These are phyloP conservation scores for Coccinonectria pachysandricola DNA, from an alignment of 2,329 filamentous ascomycete species.

Conservation along the genomic window DNA sequence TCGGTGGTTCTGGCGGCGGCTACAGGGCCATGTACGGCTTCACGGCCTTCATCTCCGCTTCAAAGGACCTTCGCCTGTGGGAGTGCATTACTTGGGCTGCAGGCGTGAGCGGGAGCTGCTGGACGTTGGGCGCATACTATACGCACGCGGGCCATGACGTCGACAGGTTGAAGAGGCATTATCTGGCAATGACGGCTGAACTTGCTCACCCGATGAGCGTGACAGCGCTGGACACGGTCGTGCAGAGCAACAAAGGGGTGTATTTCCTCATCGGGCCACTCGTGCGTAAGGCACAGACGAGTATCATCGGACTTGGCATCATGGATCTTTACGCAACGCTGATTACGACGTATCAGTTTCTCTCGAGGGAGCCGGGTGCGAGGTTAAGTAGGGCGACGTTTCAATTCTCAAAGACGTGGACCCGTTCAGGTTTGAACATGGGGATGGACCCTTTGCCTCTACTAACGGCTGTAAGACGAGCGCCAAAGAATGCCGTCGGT, in stretches of 20 bases:
- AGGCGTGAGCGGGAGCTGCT: conserved; percentile 16
- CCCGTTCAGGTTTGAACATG: conserved; percentile 5
- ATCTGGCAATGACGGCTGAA: conserved; percentile 10
- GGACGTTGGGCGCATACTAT: conserved; percentile 14
- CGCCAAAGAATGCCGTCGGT: conserved; percentile 7
- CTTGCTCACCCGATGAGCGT: conserved; percentile 13
- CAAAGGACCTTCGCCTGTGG: conserved; percentile 9
- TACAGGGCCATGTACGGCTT: conserved; percentile 18
- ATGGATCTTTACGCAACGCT: conserved; percentile 16
- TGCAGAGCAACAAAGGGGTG: conserved; percentile 9
- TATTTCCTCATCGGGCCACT: conserved; percentile 13
- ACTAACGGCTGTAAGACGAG: conserved; percentile 11
- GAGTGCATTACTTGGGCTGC: conserved; percentile 15
- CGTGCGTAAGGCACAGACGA: conserved; percentile 13
- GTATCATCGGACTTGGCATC: conserved; percentile 13
- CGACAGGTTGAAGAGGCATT: conserved; percentile 7
- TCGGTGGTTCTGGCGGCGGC: conserved; percentile 13
- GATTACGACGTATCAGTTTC: conserved; percentile 9
- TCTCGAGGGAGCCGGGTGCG: conserved; percentile 6
- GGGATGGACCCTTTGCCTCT: conserved; percentile 12
- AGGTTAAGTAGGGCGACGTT: conserved; percentile 11
- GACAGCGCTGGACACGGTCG: conserved; percentile 6
- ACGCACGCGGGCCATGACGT: conserved; percentile 12
- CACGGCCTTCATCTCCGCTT: conserved; percentile 7
- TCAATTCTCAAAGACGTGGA: conserved; percentile 12